Conservation (phyloP, 345 rosid species). For the Eutrema japonicum region DNA sequence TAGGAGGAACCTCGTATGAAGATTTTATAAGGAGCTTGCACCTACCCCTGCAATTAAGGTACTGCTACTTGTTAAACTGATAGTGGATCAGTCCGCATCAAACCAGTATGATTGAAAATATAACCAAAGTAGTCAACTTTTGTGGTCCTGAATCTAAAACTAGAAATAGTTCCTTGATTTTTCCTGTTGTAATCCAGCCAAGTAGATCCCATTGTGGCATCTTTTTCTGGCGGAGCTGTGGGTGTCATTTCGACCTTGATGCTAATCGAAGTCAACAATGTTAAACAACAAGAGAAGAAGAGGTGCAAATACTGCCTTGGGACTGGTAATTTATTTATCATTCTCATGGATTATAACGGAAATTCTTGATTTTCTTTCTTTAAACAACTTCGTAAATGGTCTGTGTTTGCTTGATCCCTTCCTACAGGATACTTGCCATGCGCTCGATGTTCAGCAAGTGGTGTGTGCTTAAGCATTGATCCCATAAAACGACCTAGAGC, state of each 20-base stretch:
- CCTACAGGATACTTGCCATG: conserved; percentile 86
- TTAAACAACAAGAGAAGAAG: conserved; percentile 90
- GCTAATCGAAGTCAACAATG: conserved; percentile 89
- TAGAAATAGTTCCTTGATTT: background rate
- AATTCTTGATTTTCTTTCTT: background rate
- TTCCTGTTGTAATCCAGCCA: conserved; percentile 60
- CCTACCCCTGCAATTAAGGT: conserved; percentile 92
- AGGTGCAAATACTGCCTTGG: conserved; percentile 95
- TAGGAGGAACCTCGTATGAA: conserved; percentile 95
- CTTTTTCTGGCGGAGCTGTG: conserved; percentile 95
- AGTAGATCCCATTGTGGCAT: conserved; percentile 97
- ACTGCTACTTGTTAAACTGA: conserved; percentile 27
- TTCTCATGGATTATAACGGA: conserved; percentile 16
- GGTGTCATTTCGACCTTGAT: conserved; percentile 97
- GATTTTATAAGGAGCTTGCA: conserved; percentile 84
- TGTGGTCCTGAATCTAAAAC: conserved; percentile 27
- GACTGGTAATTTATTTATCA: conserved; percentile 58
- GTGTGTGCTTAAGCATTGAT: conserved; percentile 66
- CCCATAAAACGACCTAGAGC: conserved; percentile 56
- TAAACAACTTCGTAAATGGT: conserved; percentile 1
- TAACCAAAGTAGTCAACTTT: conserved; percentile 18
- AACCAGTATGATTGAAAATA: background rate
- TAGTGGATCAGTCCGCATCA: conserved; percentile 1
- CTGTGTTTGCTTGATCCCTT: conserved; percentile 15
- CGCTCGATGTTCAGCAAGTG: conserved; percentile 88